Percentiles rank a stretch among this genome's conserved stretches.
Conservation (phyloP, 2,329 filamentous ascomycete species). For the Chaetomium olivaceum region DNA sequence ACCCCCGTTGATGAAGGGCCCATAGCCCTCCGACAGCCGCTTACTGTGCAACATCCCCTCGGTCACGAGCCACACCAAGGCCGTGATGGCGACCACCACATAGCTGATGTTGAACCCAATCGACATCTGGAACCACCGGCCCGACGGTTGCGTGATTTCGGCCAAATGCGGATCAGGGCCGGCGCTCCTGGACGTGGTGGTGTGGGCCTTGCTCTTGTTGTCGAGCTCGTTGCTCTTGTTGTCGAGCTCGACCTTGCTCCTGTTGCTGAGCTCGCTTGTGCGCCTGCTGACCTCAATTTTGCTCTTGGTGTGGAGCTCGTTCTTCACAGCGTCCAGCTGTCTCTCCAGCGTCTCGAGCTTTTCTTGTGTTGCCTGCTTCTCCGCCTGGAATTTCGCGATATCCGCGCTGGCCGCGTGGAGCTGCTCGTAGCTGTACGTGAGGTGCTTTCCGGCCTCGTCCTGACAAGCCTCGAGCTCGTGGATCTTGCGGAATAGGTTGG, state of each 20-base stretch:
- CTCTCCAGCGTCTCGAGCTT: not conserved
- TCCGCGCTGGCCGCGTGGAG: not conserved
- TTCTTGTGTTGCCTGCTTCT: not conserved
- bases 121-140: not conserved
- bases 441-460: not conserved
- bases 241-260: not conserved
- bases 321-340: not conserved
- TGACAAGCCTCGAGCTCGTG: not conserved
- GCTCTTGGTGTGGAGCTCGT: not conserved
- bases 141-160: not conserved
- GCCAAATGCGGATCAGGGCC: not conserved
- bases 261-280: not conserved
- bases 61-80: slow-evolving; percentile 6
- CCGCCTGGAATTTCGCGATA: not conserved
- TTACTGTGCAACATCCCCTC: slow-evolving; percentile 20
- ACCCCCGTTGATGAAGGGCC: slow-evolving; percentile 17
- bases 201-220: not conserved
- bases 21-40: slow-evolving; percentile 18
- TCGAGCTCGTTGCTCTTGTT: not conserved
- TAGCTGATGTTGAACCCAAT: not conserved
- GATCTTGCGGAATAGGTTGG: not conserved
- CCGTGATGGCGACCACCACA: not conserved
- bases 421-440: too few species aligned
- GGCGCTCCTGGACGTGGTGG: not conserved
- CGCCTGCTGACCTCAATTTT: not conserved